These are phyloP conservation scores for Colletotrichum aenigma DNA, from an alignment of 2,329 filamentous ascomycete species.

Conservation along the genomic window DNA sequence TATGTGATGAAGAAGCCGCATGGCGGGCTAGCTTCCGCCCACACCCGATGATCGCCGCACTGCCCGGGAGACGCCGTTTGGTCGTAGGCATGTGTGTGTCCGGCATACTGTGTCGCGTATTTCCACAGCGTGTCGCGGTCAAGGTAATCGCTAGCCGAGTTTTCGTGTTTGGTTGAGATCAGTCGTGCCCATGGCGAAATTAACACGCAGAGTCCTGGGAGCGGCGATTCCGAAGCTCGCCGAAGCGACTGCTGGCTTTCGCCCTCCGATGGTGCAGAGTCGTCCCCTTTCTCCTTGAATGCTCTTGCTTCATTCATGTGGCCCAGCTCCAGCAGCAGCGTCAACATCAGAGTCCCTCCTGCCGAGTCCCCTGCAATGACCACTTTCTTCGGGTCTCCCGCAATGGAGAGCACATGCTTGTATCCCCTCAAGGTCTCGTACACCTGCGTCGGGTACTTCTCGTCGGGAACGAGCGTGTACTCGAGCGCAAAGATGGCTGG, in stretches of 20 bases:
- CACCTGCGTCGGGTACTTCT: constrained; percentile 74
- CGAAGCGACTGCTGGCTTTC: constrained; percentile 6
- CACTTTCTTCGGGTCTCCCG: constrained; percentile 63
- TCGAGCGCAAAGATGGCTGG: constrained; percentile 81
- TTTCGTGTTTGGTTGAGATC: constrained; percentile 67
- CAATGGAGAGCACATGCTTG: constrained; percentile 67
- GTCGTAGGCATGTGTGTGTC: constrained; percentile 41
- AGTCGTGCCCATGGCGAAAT: constrained; percentile 85
- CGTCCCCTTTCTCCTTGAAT: constrained; percentile 1
- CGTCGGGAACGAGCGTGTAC: constrained; percentile 80
- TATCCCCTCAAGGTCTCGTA: constrained; percentile 74
- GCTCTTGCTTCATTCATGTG: constrained; percentile 36
- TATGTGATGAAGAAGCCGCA: constrained; percentile 74
- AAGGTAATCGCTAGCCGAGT: constrained; percentile 78
- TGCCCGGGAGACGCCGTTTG: constrained; percentile 66
- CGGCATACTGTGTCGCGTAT: constrained; percentile 75
- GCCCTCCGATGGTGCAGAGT: constrained; percentile 13
- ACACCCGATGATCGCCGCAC: constrained; percentile 69
- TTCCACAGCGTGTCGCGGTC: constrained; percentile 67
- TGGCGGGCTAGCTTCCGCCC: constrained; percentile 69
- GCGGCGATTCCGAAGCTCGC: constrained; percentile 23
- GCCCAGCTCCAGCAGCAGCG: constrained; percentile 72
- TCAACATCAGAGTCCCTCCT: constrained; percentile 75
- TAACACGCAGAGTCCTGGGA: constrained; percentile 64
- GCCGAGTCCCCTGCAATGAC: constrained; percentile 82